phyloP scores from a whole-genome alignment of 2,329 filamentous ascomycete species.

The Chalaropsis ovoidea region DNA sequence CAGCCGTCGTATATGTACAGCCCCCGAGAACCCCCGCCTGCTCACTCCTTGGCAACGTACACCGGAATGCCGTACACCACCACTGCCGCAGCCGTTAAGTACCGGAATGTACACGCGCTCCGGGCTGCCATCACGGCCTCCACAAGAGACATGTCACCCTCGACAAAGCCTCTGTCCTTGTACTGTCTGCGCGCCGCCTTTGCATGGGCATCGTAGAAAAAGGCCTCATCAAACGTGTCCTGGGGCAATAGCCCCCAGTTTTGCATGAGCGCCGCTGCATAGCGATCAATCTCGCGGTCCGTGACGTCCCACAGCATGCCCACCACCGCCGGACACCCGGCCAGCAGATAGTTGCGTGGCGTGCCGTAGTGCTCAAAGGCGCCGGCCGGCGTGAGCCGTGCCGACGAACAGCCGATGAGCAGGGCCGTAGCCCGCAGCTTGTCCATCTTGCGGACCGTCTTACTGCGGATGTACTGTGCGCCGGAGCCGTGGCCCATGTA shows the following conservation, averaged over 20 bases:
- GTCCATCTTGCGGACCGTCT: slow-evolving; percentile 68
- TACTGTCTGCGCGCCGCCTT: slow-evolving; percentile 63
- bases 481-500: slow-evolving; percentile 97
- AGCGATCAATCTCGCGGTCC: slow-evolving; percentile 92
- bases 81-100: slow-evolving; percentile 86
- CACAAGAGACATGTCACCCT: slow-evolving; percentile 48
- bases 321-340: slow-evolving; percentile 74
- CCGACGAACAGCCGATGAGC: slow-evolving; percentile 90
- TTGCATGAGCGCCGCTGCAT: slow-evolving; percentile 68
- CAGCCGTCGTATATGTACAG: not conserved
- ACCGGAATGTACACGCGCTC: slow-evolving; percentile 72
- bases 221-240: slow-evolving; percentile 37
- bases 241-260: slow-evolving; percentile 66
- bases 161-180: slow-evolving; percentile 34
- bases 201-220: slow-evolving; percentile 68
- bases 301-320: slow-evolving; percentile 97
- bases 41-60: slow-evolving; percentile 45
- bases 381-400: slow-evolving; percentile 55
- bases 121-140: slow-evolving; percentile 69
- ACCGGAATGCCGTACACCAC: slow-evolving; percentile 94
- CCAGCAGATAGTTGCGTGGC: slow-evolving; percentile 83
- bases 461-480: slow-evolving; percentile 81
- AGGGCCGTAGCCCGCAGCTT: slow-evolving; percentile 68
- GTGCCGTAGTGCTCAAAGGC: slow-evolving; percentile 85
- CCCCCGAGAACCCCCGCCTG: not conserved